Evolutionary conservation across 257 asterid species (phyloP).

Genomic region (Leonotis leonurus): DNA sequence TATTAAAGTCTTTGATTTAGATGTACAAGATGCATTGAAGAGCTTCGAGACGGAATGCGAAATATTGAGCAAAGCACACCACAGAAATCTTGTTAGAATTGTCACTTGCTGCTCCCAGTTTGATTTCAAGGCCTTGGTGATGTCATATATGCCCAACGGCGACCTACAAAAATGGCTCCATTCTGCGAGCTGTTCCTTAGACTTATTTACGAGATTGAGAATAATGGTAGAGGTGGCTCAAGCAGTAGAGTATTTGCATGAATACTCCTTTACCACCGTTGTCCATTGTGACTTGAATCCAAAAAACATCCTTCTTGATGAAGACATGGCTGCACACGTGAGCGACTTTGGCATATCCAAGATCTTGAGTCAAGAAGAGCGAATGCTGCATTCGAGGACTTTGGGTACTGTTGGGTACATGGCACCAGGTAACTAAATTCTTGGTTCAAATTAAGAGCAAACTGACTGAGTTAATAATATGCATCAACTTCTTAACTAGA

Average conservation of each 20-base stretch:
- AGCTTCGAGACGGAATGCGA: neutral
- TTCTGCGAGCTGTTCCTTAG: neutral
- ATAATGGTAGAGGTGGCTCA: neutral
- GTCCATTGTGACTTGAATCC: neutral
- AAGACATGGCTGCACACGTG: neutral
- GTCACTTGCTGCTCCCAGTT: neutral
- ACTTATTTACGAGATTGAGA: neutral
- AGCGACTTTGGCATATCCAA: slow-evolving; percentile 3
- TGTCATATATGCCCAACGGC: neutral
- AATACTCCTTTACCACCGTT: neutral
- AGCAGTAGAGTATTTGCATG: neutral
- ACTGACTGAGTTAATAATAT: neutral
- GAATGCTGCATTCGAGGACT: neutral
- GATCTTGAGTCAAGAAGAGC: neutral
- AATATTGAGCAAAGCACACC: neutral
- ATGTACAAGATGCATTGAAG: neutral
- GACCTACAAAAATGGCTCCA: neutral
- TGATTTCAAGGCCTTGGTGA: neutral
- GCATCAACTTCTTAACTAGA: neutral
- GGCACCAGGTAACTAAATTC: neutral
- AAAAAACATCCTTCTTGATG: neutral
- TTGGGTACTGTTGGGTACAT: neutral
- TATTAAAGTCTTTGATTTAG: neutral
- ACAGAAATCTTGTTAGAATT: neutral
- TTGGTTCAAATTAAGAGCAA: neutral